Evolutionary conservation across 2,329 filamentous ascomycete genomes (phyloP).

Genomic region (Pseudogymnoascus sp.): DNA sequence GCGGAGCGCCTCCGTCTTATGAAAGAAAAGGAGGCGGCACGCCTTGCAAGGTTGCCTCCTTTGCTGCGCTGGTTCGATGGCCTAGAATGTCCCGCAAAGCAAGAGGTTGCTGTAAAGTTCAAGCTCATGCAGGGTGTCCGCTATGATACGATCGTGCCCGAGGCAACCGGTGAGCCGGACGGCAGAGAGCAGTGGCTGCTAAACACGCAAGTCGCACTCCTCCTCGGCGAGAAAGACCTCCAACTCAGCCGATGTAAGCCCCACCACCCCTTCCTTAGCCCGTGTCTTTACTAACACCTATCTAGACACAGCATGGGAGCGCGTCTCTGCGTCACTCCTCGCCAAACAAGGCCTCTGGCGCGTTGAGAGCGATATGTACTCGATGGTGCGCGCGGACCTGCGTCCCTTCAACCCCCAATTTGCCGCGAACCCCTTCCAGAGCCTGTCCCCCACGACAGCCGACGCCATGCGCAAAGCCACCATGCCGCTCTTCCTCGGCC

Average conservation of each 20-base stretch:
- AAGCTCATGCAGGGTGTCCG: conserved; percentile 52
- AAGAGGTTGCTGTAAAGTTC: conserved; percentile 47
- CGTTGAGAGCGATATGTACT: conserved; percentile 49
- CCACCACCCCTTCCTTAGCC: not conserved
- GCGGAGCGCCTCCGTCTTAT: conserved; percentile 32
- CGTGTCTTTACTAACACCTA: conserved; percentile 14
- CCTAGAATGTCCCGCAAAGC: conserved; percentile 43
- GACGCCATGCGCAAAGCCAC: conserved; percentile 16
- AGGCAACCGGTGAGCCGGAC: conserved; percentile 43
- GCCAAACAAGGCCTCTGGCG: conserved; percentile 56
- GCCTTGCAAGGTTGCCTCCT: conserved; percentile 51
- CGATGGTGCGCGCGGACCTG: conserved; percentile 43
- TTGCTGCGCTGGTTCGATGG: conserved; percentile 54
- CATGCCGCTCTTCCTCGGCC: conserved; percentile 36
- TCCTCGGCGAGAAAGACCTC: conserved; percentile 59
- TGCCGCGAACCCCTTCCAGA: conserved; percentile 26
- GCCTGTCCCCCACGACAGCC: conserved; percentile 38
- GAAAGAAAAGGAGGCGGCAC: conserved; percentile 48
- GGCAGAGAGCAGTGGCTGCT: conserved; percentile 62
- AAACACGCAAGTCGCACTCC: conserved; percentile 56
- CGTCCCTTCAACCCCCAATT: conserved; percentile 49
- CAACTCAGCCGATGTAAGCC: conserved; percentile 51
- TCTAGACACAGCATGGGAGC: conserved; percentile 53
- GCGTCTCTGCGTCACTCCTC: conserved; percentile 43
- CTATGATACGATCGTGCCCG: conserved; percentile 54